Percentiles rank a stretch among this genome's conserved stretches.
Evolutionary conservation across 1,284 basidiomycete species (phyloP).

Genomic region (Cryptococcus amylolentus): DNA sequence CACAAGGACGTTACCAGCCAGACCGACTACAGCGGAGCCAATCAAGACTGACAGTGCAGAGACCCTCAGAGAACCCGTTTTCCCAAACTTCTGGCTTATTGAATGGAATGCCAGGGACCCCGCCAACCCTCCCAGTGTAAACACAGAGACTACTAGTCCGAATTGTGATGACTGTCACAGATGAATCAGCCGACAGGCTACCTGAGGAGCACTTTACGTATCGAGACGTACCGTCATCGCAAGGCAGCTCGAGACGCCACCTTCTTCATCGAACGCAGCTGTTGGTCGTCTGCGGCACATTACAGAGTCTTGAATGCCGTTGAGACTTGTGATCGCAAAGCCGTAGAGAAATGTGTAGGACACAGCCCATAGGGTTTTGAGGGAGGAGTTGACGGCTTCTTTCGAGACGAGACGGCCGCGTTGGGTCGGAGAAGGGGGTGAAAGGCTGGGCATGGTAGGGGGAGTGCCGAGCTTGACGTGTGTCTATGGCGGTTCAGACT

Average conservation of each 20-base stretch:
- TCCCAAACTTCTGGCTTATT: constrained; percentile 20
- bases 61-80: constrained; percentile 25
- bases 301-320: constrained; percentile 37
- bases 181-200: background rate
- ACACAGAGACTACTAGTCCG: constrained; percentile 49
- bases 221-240: background rate
- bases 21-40: constrained; percentile 23
- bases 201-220: too few species aligned
- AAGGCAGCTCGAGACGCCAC: background rate
- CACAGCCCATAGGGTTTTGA: constrained; percentile 37
- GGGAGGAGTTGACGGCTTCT: constrained; percentile 19
- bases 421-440: background rate
- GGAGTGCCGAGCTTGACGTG: background rate
- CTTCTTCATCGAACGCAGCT: too few species aligned
- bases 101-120: constrained; percentile 31
- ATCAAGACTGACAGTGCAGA: constrained; percentile 22
- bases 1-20: constrained; percentile 16
- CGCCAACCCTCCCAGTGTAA: constrained; percentile 51
- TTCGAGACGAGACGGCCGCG: background rate
- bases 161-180: constrained; percentile 32
- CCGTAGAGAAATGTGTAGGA: constrained; percentile 41
- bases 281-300: constrained; percentile 20
- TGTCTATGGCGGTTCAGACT: background rate
- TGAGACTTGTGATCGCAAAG: constrained; percentile 39
- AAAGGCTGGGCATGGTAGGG: background rate